Percentiles rank a stretch among this genome's conserved stretches.
Evolutionary conservation across 768 basidiomycete genomes (phyloP).

Genomic region (Tricholoma terreum): DNA sequence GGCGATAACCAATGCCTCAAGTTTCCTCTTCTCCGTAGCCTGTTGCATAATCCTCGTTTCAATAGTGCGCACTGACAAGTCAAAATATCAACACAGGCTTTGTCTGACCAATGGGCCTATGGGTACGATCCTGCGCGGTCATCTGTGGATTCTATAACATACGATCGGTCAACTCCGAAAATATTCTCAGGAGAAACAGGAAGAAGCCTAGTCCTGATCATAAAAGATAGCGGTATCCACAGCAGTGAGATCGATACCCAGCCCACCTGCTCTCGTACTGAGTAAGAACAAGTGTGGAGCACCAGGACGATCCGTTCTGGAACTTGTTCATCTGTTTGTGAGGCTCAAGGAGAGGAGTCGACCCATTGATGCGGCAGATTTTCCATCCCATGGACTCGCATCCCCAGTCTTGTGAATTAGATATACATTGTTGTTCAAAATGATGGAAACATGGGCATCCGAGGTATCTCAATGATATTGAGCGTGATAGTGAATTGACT

Average conservation of each 20-base stretch:
- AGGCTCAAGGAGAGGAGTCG: conserved; percentile 76
- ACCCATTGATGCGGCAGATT: conserved; percentile 91
- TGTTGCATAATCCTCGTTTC: too few relatives aligned
- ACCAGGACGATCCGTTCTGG: conserved; percentile 57
- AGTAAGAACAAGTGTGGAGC: conserved; percentile 72
- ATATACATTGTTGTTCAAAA: too few relatives aligned
- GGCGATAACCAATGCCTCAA: conserved; percentile 93
- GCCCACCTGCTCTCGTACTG: too few relatives aligned
- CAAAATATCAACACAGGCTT: conserved; percentile 88
- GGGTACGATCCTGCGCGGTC: conserved; percentile 92
- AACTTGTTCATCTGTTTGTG: conserved; percentile 82
- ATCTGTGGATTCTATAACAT: conserved; percentile 85
- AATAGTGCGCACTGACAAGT: conserved; percentile 79
- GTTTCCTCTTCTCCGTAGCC: too few relatives aligned
- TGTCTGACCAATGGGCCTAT: conserved; percentile 95
- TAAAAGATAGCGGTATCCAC: too few relatives aligned
- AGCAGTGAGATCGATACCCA: too few relatives aligned
- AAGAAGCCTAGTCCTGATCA: too few relatives aligned
- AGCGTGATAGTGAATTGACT: conserved; percentile 97
- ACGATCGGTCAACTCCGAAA: too few relatives aligned
- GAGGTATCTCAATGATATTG: conserved; percentile 81
- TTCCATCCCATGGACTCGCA: conserved; percentile 75
- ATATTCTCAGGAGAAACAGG: too few relatives aligned
- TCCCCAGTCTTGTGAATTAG: conserved; percentile 74
- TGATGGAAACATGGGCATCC: too few relatives aligned